A percentile compares a stretch with the other conserved stretches of the same genome.
phyloP scores from a whole-genome alignment of 345 rosid species.

The Eucalyptus globulus region DNA sequence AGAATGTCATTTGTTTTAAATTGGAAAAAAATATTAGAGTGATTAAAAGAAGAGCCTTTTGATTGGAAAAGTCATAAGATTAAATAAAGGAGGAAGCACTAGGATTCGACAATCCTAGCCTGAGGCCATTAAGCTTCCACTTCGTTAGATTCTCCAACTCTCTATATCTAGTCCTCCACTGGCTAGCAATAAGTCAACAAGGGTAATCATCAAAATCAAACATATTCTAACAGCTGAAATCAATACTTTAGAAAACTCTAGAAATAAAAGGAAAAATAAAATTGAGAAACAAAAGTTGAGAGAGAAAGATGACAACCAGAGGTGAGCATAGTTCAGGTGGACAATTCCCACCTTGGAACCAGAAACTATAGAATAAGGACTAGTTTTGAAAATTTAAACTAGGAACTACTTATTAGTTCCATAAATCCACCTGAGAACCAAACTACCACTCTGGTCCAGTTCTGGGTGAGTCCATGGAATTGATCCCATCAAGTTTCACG shows the following conservation, averaged over 20 bases:
- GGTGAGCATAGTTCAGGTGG: no score
- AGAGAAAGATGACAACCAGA: no score
- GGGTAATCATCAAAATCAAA: background rate
- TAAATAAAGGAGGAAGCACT: background rate
- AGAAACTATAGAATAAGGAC: no score
- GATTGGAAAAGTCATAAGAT: background rate
- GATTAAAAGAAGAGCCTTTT: background rate
- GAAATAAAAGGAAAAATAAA: background rate
- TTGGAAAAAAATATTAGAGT: background rate
- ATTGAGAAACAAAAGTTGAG: background rate
- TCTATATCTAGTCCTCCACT: background rate
- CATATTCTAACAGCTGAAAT: background rate
- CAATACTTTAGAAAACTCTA: background rate
- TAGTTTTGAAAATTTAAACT: no score
- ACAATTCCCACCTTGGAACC: no score
- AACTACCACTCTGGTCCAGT: accelerated
- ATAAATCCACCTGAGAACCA: no score
- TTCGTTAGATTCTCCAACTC: background rate
- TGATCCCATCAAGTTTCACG: no score
- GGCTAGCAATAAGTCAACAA: background rate
- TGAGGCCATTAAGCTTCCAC: background rate
- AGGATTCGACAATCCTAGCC: background rate
- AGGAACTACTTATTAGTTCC: no score
- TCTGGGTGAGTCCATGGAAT: no score
- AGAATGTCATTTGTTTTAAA: background rate